These are phyloP conservation scores for Hanseniaspora guilliermondii DNA, from an alignment of 805 yeast genomes.

Conservation along the genomic window DNA sequence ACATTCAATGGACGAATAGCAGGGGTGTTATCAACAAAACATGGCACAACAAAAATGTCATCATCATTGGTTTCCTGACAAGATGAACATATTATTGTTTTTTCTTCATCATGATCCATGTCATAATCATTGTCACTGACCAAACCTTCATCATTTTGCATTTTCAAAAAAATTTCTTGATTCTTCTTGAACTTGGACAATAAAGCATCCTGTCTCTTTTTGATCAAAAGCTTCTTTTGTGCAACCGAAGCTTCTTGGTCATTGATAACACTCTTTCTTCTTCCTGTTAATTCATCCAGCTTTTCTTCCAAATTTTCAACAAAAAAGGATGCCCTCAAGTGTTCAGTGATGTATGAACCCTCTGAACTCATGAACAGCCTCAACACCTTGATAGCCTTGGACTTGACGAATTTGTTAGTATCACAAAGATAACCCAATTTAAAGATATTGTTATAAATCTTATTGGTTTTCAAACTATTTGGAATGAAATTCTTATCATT, in stretches of 20 bases:
- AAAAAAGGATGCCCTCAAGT: background rate
- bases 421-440: slow-evolving; percentile 42
- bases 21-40: slow-evolving; percentile 35
- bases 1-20: slow-evolving; percentile 33
- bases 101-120: slow-evolving; percentile 16
- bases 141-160: slow-evolving; percentile 29
- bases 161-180: slow-evolving; percentile 60
- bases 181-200: slow-evolving; percentile 55
- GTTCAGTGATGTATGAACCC: background rate
- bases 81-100: slow-evolving; percentile 38
- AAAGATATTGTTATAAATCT: slow-evolving; percentile 37
- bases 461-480: slow-evolving; percentile 40
- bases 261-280: slow-evolving; percentile 29
- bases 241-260: slow-evolving; percentile 44
- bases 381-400: slow-evolving; percentile 47
- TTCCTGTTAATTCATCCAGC: slow-evolving; percentile 30
- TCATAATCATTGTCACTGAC: background rate
- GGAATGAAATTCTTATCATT: slow-evolving; percentile 33
- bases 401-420: slow-evolving; percentile 32
- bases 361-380: slow-evolving; percentile 1
- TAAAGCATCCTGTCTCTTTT: slow-evolving; percentile 48
- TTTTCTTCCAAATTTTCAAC: slow-evolving; percentile 24
- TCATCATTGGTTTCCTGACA: slow-evolving; percentile 43
- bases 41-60: slow-evolving; percentile 49
- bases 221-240: slow-evolving; percentile 43